phyloP scores from a whole-genome alignment of 208 protist species.

The Paratrypanosoma confusum region DNA sequence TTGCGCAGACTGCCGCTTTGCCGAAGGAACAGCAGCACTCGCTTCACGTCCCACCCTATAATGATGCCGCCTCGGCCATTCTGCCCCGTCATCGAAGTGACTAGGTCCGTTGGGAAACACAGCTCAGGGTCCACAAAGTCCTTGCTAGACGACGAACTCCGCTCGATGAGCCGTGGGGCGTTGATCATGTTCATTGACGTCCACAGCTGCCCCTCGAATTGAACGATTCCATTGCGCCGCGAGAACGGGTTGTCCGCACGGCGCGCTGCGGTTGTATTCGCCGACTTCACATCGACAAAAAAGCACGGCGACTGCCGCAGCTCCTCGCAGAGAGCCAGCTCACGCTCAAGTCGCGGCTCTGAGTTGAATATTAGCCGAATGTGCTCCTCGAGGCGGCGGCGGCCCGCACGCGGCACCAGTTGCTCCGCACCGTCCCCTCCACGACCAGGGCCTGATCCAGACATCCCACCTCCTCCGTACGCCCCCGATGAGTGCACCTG shows the following conservation, averaged over 20 bases:
- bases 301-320: constrained; percentile 33
- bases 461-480: constrained; percentile 4
- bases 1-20: constrained; percentile 34
- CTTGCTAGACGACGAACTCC: no score
- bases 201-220: constrained; percentile 67
- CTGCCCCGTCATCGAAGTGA: no score
- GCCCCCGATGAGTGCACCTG: constrained; percentile 10
- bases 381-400: constrained; percentile 61
- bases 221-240: constrained; percentile 60
- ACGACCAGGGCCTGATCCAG: not conserved
- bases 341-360: constrained; percentile 36
- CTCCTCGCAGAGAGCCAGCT: constrained; percentile 36
- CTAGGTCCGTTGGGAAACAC: constrained; percentile 51
- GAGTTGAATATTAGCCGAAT: constrained; percentile 69
- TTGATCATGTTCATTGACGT: constrained; percentile 33
- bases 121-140: constrained; percentile 51
- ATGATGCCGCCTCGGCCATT: no score
- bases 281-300: constrained; percentile 63
- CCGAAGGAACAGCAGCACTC: constrained; percentile 70
- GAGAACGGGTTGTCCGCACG: constrained; percentile 83
- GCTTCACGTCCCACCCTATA: constrained; percentile 79
- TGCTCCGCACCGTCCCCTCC: not conserved
- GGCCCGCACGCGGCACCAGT: not conserved
- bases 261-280: constrained; percentile 69
- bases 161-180: constrained; percentile 35